Percentiles rank a stretch among this genome's conserved stretches.
phyloP scores from a whole-genome alignment of 78 protist genomes.

The Dictyostelium purpureum region DNA sequence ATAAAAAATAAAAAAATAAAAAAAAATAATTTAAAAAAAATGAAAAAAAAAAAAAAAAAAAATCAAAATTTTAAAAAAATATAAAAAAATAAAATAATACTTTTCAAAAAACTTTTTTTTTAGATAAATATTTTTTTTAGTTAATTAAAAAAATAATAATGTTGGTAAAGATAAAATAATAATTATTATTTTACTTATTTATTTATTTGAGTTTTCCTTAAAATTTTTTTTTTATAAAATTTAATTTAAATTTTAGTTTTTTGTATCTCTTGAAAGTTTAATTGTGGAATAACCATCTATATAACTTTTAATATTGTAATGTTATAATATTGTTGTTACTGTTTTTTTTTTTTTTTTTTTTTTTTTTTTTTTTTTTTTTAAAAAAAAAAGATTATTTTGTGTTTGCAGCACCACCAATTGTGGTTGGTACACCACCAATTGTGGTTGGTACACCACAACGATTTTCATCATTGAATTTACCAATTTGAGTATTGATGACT shows the following conservation, averaged over 20 bases:
- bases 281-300: no score
- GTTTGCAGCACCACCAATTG: background rate
- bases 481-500: slow-evolving; percentile 24
- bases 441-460: background rate
- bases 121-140: background rate
- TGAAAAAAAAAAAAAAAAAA: background rate
- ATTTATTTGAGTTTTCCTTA: no score
- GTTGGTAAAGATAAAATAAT: no score
- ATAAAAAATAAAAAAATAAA: background rate
- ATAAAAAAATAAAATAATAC: no score
- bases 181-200: no score
- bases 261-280: no score
- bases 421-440: background rate
- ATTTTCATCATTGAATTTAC: background rate
- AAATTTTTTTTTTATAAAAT: no score
- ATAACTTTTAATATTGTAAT: no score
- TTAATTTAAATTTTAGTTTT: no score
- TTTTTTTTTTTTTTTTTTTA: background rate
- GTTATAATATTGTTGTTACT: background rate
- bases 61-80: background rate
- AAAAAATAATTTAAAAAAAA: background rate
- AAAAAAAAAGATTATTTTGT: background rate
- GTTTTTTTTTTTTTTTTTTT: no score
- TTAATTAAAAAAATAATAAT: no score
- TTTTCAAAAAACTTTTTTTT: background rate